Base-by-base conservation (phyloP, 1,139 yeast species). In the Hemisphaericaspora lyxosophila region DNA sequence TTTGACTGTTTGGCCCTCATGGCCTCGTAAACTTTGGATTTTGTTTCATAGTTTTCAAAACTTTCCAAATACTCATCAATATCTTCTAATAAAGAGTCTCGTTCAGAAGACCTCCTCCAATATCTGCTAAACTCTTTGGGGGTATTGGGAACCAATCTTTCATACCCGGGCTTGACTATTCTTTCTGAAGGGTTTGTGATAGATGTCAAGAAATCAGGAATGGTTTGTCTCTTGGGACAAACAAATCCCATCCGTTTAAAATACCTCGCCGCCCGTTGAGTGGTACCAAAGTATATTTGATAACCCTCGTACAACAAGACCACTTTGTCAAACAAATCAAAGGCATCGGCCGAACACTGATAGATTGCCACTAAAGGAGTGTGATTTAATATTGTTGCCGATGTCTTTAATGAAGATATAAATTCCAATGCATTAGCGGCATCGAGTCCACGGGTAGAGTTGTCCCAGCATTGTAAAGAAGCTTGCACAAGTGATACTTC, bases 281-380 rank as follows among this genome's bases (percentile, higher is more conserved):
- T 70, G 28, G 77, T 73, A 43, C 96, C 96, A 52, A 72, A 86
- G 62, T 59, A 87, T 41, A 45, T 45, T 35, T 45, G 48, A 36
- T 43, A 41, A 9, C 48, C 48, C 38, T 45, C 48, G 35, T 45
- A 88, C 82, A 87, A 64, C 19, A 87, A 80, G 29, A 80, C 67
- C 9, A 83, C 94, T 47, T 82, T 80, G 61, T 85, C 90, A 54
- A 86, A 86, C 43, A 81, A 61, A 42, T 61, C 62, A 37, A 84
- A 86, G 19, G 48, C 45, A 33, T 44, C 45, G 38, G 43, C 47
- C 9, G 48, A 45, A 34, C 48, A 45, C 55, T 86, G 95, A 60
- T 86, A 86, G 41, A 86, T 81, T 19, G 95, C 88, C 46, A 87
- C 84, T 38, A 85, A 64, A 2, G 88, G 79, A 19, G 90, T 73